Base-by-base conservation (phyloP, 2,329 filamentous ascomycete genomes). In the Trichophyton verrucosum region DNA sequence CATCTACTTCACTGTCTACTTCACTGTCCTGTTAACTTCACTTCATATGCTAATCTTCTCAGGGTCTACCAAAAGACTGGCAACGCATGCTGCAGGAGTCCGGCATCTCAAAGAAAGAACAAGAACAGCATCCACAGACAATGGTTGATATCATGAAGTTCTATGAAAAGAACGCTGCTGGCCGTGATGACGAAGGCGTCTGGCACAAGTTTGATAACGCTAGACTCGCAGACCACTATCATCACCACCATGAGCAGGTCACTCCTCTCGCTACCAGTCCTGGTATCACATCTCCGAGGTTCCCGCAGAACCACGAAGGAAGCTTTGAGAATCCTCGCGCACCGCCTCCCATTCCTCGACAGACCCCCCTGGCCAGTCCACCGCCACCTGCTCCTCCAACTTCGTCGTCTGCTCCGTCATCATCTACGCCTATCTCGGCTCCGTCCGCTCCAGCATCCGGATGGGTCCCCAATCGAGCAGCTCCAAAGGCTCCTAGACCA, bases 51-150 rank as follows among this genome's bases (percentile, higher is more conserved):
- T 20, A 24, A 51, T 7, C 40, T 40, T 17, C 42, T 46, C 68
- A 94, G 91, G 94, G 94, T 65, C 81, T 99, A 30, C 94, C 94
- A 17, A 95, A 94, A 75, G 94, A 97, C 82, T 99, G 94, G 94
- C 92, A 97, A 76, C 87, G 90, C 64, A 83, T 96, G 72, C 85
- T 99, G 70, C 89, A 92, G 76, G 91, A 96, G 74, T 96, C 89
- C 74, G 94, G 94, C 65, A 96, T 99, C 69, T 89, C 91, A 30
- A 91, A 96, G 76, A 91, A 94, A 76, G 94, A 97, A 73, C 88
- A 95, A 74, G 89, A 92, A 73, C 88, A 96, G 74, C 91, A 97
- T 70, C 94, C 94, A 2, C 91, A 97, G 74, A 91, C 92, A 62
- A 91, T 96, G 76, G 87, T 95, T 71, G 89, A 97, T 73, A 94